Conservation (phyloP, 306 rosid genomes). For the Sphenostylis stenocarpa region DNA sequence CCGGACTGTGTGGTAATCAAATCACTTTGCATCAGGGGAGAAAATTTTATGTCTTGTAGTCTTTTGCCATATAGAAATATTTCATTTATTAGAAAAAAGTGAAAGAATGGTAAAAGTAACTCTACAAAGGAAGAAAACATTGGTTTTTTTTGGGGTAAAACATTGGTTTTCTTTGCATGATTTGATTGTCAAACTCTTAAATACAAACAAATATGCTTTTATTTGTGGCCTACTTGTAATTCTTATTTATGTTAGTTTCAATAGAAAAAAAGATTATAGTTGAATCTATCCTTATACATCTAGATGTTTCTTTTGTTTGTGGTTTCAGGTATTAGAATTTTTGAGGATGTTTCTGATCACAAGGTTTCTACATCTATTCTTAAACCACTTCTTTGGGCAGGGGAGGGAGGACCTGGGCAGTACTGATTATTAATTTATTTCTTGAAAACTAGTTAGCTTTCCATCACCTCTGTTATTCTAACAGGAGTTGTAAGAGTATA, state of each 20-base stretch:
- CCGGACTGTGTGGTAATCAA: background rate
- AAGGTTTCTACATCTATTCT: conserved; percentile 49
- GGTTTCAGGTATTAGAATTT: conserved; percentile 86
- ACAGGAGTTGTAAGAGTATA: conserved; percentile 25
- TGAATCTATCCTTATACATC: conserved; percentile 29
- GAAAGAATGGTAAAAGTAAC: background rate
- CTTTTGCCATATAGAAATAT: background rate
- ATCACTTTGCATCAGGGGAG: background rate
- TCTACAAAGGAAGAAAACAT: conserved; percentile 9
- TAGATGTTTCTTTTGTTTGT: conserved; percentile 35
- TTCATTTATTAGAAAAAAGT: conserved; percentile 9
- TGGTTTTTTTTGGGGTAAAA: conserved; percentile 9
- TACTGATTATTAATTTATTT: conserved; percentile 16
- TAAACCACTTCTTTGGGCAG: conserved; percentile 10
- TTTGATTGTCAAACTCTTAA: conserved; percentile 14
- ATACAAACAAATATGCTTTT: background rate
- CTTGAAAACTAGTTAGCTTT: conserved; percentile 33
- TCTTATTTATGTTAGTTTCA: conserved; percentile 22
- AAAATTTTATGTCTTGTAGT: background rate
- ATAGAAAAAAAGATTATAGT: background rate
- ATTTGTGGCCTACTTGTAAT: conserved; percentile 8
- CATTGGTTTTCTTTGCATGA: background rate
- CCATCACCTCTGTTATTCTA: conserved; percentile 16
- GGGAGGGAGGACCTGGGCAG: conserved; percentile 12
- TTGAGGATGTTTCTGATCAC: conserved; percentile 79